A percentile compares a stretch with the other conserved stretches of the same genome.
phyloP scores from a whole-genome alignment of 1,284 basidiomycete species.

The Coniferiporia sulphurascens region DNA sequence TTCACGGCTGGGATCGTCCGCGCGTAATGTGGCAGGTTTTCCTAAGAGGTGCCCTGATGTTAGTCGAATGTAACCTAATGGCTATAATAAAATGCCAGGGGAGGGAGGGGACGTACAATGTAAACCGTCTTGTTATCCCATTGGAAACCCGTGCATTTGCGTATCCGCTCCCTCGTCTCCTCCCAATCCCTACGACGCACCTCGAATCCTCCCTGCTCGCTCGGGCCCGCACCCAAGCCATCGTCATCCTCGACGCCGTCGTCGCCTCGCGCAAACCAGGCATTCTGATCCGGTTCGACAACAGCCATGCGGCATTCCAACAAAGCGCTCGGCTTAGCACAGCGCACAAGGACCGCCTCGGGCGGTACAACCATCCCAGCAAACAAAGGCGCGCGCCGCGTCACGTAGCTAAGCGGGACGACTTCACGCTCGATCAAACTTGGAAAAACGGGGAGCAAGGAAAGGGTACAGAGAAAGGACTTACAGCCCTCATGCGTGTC shows the following conservation, averaged over 20 bases:
- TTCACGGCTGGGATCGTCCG: conserved; percentile 44
- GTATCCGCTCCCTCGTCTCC: conserved; percentile 25
- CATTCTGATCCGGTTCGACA: conserved; percentile 34
- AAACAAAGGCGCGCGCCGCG: conserved; percentile 1
- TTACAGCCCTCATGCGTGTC: conserved; percentile 48
- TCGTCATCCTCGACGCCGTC: conserved; percentile 27
- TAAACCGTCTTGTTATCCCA: conserved; percentile 66
- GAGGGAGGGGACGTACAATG: conserved; percentile 40
- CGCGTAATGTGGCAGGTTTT: conserved; percentile 57
- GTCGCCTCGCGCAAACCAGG: conserved; percentile 32
- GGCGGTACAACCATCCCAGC: conserved; percentile 26
- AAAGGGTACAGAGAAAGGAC: conserved; percentile 24
- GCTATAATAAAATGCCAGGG: background rate
- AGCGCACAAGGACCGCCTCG: conserved; percentile 49
- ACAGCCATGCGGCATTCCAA: conserved; percentile 62
- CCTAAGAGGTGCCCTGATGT: conserved; percentile 36
- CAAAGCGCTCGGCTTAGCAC: conserved; percentile 35
- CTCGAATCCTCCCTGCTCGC: conserved; percentile 45
- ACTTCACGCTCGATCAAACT: conserved; percentile 36
- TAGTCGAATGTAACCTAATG: background rate
- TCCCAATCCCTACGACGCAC: conserved; percentile 48
- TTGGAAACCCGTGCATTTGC: conserved; percentile 36
- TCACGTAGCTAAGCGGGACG: conserved; percentile 45
- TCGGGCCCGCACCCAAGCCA: conserved; percentile 17
- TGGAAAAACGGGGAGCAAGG: conserved; percentile 12